Conservation (phyloP, 2,329 filamentous ascomycete genomes). For the Thyridium curvatum region DNA sequence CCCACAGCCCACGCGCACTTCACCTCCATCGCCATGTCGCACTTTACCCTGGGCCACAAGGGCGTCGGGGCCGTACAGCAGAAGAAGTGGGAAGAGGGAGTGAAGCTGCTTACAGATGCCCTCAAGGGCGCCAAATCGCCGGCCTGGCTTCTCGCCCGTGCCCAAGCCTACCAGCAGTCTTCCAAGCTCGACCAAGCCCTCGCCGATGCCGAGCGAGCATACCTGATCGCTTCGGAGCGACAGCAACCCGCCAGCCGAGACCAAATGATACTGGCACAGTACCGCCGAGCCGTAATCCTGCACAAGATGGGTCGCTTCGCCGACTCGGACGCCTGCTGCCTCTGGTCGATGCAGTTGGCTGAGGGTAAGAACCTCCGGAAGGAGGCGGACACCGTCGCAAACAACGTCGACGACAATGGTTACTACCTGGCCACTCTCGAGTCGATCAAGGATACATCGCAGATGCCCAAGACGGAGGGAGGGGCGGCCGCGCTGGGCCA, state of each 20-base stretch:
- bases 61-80: conserved; percentile 61
- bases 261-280: conserved; percentile 73
- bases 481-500: neutral
- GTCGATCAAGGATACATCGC: conserved; percentile 19
- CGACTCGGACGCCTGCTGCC: conserved; percentile 67
- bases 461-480: conserved; percentile 9
- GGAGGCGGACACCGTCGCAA: conserved; percentile 28
- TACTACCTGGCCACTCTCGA: conserved; percentile 36
- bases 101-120: conserved; percentile 62
- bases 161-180: conserved; percentile 64
- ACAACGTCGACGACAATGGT: conserved; percentile 35
- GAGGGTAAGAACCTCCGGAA: conserved; percentile 26
- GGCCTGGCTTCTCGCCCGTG: conserved; percentile 74
- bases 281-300: conserved; percentile 70
- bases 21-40: conserved; percentile 35
- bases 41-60: conserved; percentile 41
- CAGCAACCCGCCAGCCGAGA: conserved; percentile 54
- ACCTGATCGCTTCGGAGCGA: conserved; percentile 56
- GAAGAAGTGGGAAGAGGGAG: conserved; percentile 60
- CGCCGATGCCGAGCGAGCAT: conserved; percentile 61
- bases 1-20: too few species aligned
- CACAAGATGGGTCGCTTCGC: conserved; percentile 65
- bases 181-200: conserved; percentile 58
- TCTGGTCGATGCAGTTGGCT: conserved; percentile 41
- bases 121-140: conserved; percentile 62